phyloP scores from a whole-genome alignment of 2,329 filamentous ascomycete genomes.

The Stagonosporopsis cucurbitacearum region DNA sequence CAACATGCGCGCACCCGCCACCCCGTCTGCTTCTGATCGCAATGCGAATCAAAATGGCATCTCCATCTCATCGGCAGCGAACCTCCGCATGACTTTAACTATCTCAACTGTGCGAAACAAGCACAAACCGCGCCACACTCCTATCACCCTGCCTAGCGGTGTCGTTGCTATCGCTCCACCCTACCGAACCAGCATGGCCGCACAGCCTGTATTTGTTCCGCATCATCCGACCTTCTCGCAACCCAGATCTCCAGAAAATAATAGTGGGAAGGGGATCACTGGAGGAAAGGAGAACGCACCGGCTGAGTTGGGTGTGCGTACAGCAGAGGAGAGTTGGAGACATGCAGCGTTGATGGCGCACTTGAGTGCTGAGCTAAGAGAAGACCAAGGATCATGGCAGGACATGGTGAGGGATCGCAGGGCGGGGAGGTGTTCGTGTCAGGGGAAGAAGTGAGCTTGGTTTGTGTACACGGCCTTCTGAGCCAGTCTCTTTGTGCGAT shows the following conservation, averaged over 20 bases:
- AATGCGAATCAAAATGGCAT: background rate
- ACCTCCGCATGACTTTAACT: background rate
- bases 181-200: background rate
- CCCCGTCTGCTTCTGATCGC: background rate
- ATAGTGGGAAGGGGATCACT: background rate
- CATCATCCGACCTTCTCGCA: background rate
- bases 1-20: background rate
- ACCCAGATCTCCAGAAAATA: background rate
- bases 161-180: background rate
- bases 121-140: background rate
- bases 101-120: background rate
- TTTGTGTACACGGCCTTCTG: background rate
- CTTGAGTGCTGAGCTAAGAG: background rate
- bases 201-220: background rate
- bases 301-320: background rate
- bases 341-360: constrained; percentile 2
- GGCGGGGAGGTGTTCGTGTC: background rate
- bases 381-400: background rate
- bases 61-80: constrained; percentile 1
- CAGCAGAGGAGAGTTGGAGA: background rate
- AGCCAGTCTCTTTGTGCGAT: background rate
- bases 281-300: background rate
- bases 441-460: background rate
- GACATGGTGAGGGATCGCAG: background rate
- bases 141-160: background rate